These are phyloP conservation scores for Rhodotorula graminis DNA, from an alignment of 768 basidiomycete species.

Conservation along the genomic window DNA sequence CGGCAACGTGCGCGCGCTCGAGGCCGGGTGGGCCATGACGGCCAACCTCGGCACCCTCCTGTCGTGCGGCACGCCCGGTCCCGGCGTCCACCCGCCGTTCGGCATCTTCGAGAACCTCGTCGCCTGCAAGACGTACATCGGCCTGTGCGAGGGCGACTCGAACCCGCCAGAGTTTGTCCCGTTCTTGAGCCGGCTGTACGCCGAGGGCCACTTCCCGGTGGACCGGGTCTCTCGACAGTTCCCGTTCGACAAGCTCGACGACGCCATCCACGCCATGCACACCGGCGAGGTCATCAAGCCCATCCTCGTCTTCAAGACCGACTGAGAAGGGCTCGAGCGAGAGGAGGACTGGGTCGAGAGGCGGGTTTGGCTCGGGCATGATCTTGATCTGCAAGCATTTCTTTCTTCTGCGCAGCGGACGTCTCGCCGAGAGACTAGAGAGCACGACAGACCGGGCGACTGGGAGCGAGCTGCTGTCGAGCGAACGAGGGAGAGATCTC, in stretches of 20 bases:
- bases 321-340: too few species aligned
- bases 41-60: constrained; percentile 13
- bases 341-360: too few species aligned
- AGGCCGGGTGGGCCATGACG: constrained; percentile 24
- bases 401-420: too few species aligned
- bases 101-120: constrained; percentile 30
- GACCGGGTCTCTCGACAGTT: constrained; percentile 39
- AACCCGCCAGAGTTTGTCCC: constrained; percentile 27
- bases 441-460: too few species aligned
- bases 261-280: constrained; percentile 41
- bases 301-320: constrained; percentile 24
- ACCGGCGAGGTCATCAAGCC: constrained; percentile 42
- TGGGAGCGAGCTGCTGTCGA: too few species aligned
- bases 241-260: constrained; percentile 38
- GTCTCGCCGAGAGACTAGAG: too few species aligned
- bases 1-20: constrained; percentile 27
- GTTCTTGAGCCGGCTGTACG: constrained; percentile 29
- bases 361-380: too few species aligned
- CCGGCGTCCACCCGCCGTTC: constrained; percentile 10
- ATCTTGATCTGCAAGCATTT: too few species aligned
- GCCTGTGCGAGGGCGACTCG: constrained; percentile 35
- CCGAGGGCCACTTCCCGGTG: constrained; percentile 43
- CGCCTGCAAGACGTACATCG: constrained; percentile 11
- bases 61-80: constrained; percentile 24
- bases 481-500: too few species aligned